These are phyloP conservation scores for Didymosphaeria variabile DNA, from an alignment of 2,329 filamentous ascomycete species.

Conservation along the genomic window DNA sequence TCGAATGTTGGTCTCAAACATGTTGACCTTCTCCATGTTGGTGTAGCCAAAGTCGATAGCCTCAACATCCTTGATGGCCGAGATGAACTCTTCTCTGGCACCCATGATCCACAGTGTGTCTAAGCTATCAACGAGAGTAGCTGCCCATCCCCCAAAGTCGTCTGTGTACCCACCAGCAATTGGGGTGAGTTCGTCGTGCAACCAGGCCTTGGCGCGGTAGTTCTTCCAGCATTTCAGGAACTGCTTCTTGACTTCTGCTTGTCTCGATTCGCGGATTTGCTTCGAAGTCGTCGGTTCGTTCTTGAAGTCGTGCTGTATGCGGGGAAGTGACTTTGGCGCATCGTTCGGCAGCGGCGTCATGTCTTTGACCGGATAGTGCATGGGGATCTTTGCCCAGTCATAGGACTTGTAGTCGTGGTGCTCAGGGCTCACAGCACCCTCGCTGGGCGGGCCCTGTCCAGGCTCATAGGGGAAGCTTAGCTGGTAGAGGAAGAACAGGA, in stretches of 20 bases:
- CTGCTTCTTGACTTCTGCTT: slow-evolving; percentile 51
- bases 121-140: slow-evolving; percentile 56
- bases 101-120: slow-evolving; percentile 60
- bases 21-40: slow-evolving; percentile 53
- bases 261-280: slow-evolving; percentile 46
- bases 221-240: slow-evolving; percentile 57
- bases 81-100: slow-evolving; percentile 57
- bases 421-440: not conserved
- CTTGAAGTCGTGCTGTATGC: slow-evolving; percentile 54
- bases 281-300: slow-evolving; percentile 44
- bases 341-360: slow-evolving; percentile 49
- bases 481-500: slow-evolving; percentile 50
- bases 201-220: slow-evolving; percentile 57
- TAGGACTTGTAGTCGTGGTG: slow-evolving; percentile 27
- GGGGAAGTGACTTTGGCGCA: slow-evolving; percentile 50
- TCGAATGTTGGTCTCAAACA: slow-evolving; percentile 69
- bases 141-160: slow-evolving; percentile 59
- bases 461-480: slow-evolving; percentile 47
- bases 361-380: slow-evolving; percentile 51
- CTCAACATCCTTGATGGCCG: slow-evolving; percentile 55
- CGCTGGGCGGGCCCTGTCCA: slow-evolving; percentile 8
- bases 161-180: slow-evolving; percentile 53
- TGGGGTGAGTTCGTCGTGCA: slow-evolving; percentile 58
- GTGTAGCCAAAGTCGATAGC: slow-evolving; percentile 55
- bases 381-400: slow-evolving; percentile 52